Conservation (phyloP, 2,329 filamentous ascomycete genomes). For the Aureobasidium namibiae region DNA sequence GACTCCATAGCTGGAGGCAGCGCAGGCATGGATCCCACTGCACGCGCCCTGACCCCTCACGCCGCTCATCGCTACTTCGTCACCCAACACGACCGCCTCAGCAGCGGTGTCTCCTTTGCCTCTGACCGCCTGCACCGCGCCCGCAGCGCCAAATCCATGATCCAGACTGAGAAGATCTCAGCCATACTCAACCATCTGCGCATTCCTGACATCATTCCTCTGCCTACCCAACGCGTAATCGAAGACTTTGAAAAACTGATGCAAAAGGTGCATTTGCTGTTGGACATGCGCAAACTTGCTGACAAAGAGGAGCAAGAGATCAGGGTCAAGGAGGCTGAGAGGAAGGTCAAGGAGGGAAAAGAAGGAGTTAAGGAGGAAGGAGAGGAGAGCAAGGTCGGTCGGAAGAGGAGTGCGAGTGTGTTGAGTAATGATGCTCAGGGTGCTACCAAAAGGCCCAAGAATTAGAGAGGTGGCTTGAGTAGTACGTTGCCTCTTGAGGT, state of each 20-base stretch:
- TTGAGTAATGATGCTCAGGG: conserved; percentile 11
- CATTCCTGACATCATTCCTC: conserved; percentile 59
- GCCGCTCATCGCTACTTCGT: conserved; percentile 80
- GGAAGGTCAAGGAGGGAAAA: conserved; percentile 12
- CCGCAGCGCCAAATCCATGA: conserved; percentile 65
- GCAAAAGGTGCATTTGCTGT: conserved; percentile 55
- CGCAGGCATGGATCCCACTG: conserved; percentile 18
- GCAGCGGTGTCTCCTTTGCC: conserved; percentile 81
- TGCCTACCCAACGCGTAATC: conserved; percentile 66
- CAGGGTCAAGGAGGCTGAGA: conserved; percentile 41
- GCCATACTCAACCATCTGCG: conserved; percentile 65
- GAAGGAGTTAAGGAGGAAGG: conserved; percentile 12
- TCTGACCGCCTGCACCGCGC: conserved; percentile 74
- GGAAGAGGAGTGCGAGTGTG: conserved; percentile 16
- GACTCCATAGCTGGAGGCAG: conserved; percentile 32
- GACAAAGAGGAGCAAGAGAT: conserved; percentile 72
- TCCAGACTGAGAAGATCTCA: conserved; percentile 67
- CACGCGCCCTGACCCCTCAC: conserved; percentile 59
- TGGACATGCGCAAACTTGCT: conserved; percentile 64
- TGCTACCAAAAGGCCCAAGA: neutral
- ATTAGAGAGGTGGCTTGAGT: neutral
- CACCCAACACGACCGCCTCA: conserved; percentile 63
- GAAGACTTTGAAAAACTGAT: conserved; percentile 65
- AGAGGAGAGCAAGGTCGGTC: conserved; percentile 2
- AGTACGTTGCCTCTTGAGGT: neutral